Conservation (phyloP, 768 basidiomycete species). For the Lanmaoa rubissima region DNA sequence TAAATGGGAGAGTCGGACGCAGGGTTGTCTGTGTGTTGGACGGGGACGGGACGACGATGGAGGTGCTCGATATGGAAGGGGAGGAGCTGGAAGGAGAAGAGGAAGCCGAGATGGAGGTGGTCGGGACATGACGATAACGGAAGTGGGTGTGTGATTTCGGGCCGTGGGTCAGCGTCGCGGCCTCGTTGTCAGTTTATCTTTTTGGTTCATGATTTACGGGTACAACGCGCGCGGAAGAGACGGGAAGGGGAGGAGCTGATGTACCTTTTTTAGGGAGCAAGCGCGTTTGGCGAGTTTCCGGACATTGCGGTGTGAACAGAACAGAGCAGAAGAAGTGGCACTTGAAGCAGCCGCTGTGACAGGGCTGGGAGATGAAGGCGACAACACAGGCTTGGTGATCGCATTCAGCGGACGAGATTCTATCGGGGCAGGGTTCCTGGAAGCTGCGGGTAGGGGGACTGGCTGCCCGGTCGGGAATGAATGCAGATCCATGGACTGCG, state of each 20-base stretch:
- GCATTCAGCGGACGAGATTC: conserved; percentile 25
- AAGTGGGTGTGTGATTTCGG: conserved; percentile 12
- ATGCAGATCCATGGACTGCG: conserved; percentile 29
- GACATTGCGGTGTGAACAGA: conserved; percentile 45
- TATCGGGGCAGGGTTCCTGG: conserved; percentile 30
- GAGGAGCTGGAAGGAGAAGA: conserved; percentile 46
- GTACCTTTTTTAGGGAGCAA: conserved; percentile 31
- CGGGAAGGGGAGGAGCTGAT: conserved; percentile 28
- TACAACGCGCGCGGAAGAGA: neutral
- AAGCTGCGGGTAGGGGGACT: conserved; percentile 24
- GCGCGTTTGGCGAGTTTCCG: conserved; percentile 29
- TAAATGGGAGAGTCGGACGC: conserved; percentile 74
- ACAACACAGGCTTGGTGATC: conserved; percentile 17
- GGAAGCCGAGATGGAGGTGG: conserved; percentile 29
- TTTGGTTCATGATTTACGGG: conserved; percentile 21
- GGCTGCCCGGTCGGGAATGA: conserved; percentile 31
- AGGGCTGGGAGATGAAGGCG: conserved; percentile 15
- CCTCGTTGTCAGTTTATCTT: conserved; percentile 28
- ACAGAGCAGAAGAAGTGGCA: conserved; percentile 16
- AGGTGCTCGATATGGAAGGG: conserved; percentile 77
- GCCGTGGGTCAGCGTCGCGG: conserved; percentile 23
- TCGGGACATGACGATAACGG: conserved; percentile 20
- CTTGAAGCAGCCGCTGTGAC: conserved; percentile 16
- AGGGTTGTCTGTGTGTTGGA: conserved; percentile 76
- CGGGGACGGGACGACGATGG: conserved; percentile 57